Percentiles rank a stretch among this genome's conserved stretches.
These are phyloP conservation scores for Penicillium freii DNA, from an alignment of 2,329 filamentous ascomycete species.

Conservation along the genomic window DNA sequence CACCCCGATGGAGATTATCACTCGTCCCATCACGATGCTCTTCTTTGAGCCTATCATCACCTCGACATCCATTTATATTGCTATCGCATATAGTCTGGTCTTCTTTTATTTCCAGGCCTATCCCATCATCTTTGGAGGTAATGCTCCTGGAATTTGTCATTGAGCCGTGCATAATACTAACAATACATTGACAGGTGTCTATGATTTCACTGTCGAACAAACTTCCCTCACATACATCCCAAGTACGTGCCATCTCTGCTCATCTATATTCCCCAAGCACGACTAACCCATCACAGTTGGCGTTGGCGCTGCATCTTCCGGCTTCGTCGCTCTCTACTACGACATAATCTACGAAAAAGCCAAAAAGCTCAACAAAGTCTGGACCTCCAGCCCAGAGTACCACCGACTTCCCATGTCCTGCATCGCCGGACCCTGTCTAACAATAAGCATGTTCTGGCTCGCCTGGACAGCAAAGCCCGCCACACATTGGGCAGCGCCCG, in stretches of 20 bases:
- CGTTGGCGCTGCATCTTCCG: slow-evolving; percentile 58
- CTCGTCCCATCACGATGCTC: slow-evolving; percentile 70
- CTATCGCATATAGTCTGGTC: slow-evolving; percentile 66
- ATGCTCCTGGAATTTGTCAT: too few species aligned
- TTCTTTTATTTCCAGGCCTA: slow-evolving; percentile 78
- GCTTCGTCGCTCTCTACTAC: slow-evolving; percentile 64
- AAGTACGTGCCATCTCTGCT: slow-evolving; percentile 34
- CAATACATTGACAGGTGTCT: slow-evolving; percentile 46
- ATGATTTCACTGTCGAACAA: slow-evolving; percentile 62
- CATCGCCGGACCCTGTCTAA: slow-evolving; percentile 64
- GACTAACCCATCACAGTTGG: slow-evolving; percentile 47
- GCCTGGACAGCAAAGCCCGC: slow-evolving; percentile 55
- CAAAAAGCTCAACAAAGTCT: slow-evolving; percentile 50
- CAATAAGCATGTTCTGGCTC: slow-evolving; percentile 54
- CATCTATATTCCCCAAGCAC: neutral
- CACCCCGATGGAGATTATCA: slow-evolving; percentile 67
- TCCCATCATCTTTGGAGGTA: slow-evolving; percentile 63
- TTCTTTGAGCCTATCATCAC: slow-evolving; percentile 70
- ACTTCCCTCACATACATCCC: slow-evolving; percentile 68
- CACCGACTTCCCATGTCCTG: slow-evolving; percentile 70
- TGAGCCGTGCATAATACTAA: neutral
- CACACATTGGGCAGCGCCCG: slow-evolving; percentile 56
- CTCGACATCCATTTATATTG: slow-evolving; percentile 67
- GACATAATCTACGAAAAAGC: slow-evolving; percentile 59
- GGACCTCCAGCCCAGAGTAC: slow-evolving; percentile 58